Base-by-base conservation (phyloP, 2,329 filamentous ascomycete genomes). In the Lachnellula occidentalis region DNA sequence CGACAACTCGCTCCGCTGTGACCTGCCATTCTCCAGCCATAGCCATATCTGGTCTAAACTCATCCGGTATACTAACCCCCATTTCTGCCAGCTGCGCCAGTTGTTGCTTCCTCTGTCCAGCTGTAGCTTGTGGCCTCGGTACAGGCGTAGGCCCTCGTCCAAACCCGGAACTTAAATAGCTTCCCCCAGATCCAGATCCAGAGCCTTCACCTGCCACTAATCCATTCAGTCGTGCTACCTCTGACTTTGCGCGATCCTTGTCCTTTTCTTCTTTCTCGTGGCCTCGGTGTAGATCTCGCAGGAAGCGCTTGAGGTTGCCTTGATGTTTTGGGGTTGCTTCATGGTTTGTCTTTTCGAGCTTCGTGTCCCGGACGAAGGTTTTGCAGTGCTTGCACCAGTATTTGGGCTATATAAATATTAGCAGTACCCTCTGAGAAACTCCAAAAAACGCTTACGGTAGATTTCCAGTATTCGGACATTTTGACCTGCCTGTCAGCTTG, bases 381-480 rank as follows among this genome's bases (percentile, higher is more conserved):
- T 84, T 83, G 81, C 94, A 99, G 77, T 96, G 90, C 72, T 97
- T 97, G 82, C 94, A 99, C 91, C 92, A 97, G 75, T 95, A 95
- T 70, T 87, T 92, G 5, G 92, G 92, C 71, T 85, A 53, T 48
- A 11, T 21, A n/a, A 21, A 8, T 34, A 49, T 64, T 59, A 66
- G 60, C 34, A 52, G 21, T 34, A 31, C n/a, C 45, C 17, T 42
- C 24, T 37, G 11, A 19, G 31, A 43, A 21, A 4, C 24, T 14
- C 15, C 36, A 31, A 2, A 24, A 22, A 8, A 22, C 17, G 68
- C 75, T 71, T 69, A 83, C 81, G 34, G 92, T 96, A 19, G 92
- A 96, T 71, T 97, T 97, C 94, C 94, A 97, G 74, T 96, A 95
- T 78, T 97, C 94, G 0, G 94, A 86, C 94, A 99, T 97, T 48